Base-by-base conservation (phyloP, 345 rosid genomes). In the Syzygium aqueum region DNA sequence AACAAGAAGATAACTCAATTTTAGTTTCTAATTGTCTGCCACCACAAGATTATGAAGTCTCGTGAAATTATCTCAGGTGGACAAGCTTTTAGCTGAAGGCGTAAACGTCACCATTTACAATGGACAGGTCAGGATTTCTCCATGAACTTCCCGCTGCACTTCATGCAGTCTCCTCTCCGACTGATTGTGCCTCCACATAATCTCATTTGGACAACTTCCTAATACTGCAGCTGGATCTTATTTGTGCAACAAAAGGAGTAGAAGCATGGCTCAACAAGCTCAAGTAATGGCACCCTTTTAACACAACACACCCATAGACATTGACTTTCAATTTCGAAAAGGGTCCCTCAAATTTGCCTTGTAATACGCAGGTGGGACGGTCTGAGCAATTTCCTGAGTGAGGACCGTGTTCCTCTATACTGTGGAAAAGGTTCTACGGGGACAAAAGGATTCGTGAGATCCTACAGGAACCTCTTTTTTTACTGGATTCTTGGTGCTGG, bases 181-280 rank as follows among this genome's bases (percentile, higher is more conserved):
- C 40, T 80, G 19, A 43, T 50, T 80, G 46, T 80, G 53, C 50
- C 51, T 80, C 51, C 52, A 1, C 33, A 51, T 7, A 0, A 84
- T 49, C 28, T 27, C 21, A 46, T 50, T 23, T 84, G 85, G 30
- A 46, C 11, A 22, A 0, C 85, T 23, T 82, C 49, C 25, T 0
- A 5, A 51, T 40, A 16, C 84, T 49, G 43, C 67, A 93, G 93
- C 78, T 93, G 89, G 95, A 92, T 87, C 88, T 91, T 59, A 90
- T 92, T 84, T 93, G 93, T 84, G 87, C 94, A 88, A 93, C 94
- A 51, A 90, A 86, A 86, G 93, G 95, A 87, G 89, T 80, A 67
- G 95, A 93, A 86, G 89, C 94, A 19, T 92, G 95, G 94, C 19
- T 93, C 33, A 87, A 84, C 52, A 92, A 90, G 84, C 93, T 93